Evolutionary conservation across 192 early-diverging fungal species (phyloP), one percentile per base, ranked within the genome.

Genomic region (Coemansia sp.): DNA sequence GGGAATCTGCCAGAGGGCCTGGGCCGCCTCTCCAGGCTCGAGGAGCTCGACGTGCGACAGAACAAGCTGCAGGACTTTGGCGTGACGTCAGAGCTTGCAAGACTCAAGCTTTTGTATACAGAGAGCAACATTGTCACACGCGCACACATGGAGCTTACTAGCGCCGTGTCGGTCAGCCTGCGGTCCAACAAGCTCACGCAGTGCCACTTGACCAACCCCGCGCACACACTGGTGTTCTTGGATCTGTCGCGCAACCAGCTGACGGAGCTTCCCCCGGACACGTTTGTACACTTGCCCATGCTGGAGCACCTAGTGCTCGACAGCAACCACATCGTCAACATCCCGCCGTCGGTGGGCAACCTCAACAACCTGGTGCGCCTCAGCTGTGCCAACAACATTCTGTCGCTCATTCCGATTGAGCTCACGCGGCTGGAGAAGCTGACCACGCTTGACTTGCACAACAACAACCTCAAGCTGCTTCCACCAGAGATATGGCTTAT

Each of bases 401-500:
- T 93, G 36, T 83, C 85, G 5, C 72, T 74, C 22, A 50, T 93
- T 15, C 91, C 91, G 4, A 78, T 82, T 22, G 89, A 91, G 64
- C 84, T 93, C 57, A 80, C 85, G 21, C 72, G 80, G 15, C 65
- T 93, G 15, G 70, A 76, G 36, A 81, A 88, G 9, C 76, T 93
- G 52, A 70, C 70, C 17, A 70, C 68, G 4, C 67, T 93, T 36
- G 89, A 91, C 56, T 62, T 92, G 11, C 91, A 92, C 38, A 86
- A 85, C 62, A 93, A 93, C 72, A 87, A 91, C 34, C 65, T 93
- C 29, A 83, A 83, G 44, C 72, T 87, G 39, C 67, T 93, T 8
- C 90, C 89, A 0, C 82, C 83, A 11, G 88, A 91, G 59, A 88
- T 93, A 15, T 93, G 91, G 91, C 61, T 82, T 35, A 91, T 90